Evolutionary conservation across 768 basidiomycete genomes (phyloP).

Genomic region (Leccinum uliginosum): DNA sequence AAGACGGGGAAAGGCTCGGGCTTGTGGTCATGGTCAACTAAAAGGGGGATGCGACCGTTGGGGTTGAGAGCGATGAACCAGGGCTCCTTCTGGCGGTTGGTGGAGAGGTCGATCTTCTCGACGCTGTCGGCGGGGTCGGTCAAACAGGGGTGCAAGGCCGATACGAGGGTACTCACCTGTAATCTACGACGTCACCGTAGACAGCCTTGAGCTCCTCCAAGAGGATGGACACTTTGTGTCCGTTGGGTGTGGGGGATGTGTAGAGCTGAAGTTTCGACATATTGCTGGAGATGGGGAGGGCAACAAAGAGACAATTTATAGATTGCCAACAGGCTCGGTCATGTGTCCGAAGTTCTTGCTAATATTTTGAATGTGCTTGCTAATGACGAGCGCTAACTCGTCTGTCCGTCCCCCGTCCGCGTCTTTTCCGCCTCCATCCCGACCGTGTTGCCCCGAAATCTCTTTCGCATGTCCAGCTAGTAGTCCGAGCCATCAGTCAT

Average conservation of each 20-base stretch:
- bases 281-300: not conserved
- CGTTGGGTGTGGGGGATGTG: slow-evolving; percentile 56
- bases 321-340: slow-evolving; percentile 1
- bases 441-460: slow-evolving; percentile 70
- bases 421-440: slow-evolving; percentile 38
- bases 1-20: slow-evolving; percentile 61
- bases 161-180: slow-evolving; percentile 38
- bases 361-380: slow-evolving; percentile 6
- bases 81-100: slow-evolving; percentile 73
- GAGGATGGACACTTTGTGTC: slow-evolving; percentile 43
- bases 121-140: slow-evolving; percentile 32
- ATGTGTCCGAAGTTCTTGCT: slow-evolving; percentile 18
- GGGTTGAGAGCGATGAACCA: slow-evolving; percentile 78
- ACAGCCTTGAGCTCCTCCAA: slow-evolving; percentile 61
- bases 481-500: not conserved
- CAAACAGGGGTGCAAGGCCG: not conserved
- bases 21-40: slow-evolving; percentile 53
- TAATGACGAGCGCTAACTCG: not conserved
- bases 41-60: slow-evolving; percentile 66
- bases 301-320: slow-evolving; percentile 9
- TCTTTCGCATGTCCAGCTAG: slow-evolving; percentile 81
- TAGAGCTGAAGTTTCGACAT: slow-evolving; percentile 32
- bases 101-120: slow-evolving; percentile 51
- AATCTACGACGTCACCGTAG: slow-evolving; percentile 43
- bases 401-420: not conserved